Base-by-base conservation (phyloP, 805 yeast genomes). In the Grigorovia transvaalensis region DNA sequence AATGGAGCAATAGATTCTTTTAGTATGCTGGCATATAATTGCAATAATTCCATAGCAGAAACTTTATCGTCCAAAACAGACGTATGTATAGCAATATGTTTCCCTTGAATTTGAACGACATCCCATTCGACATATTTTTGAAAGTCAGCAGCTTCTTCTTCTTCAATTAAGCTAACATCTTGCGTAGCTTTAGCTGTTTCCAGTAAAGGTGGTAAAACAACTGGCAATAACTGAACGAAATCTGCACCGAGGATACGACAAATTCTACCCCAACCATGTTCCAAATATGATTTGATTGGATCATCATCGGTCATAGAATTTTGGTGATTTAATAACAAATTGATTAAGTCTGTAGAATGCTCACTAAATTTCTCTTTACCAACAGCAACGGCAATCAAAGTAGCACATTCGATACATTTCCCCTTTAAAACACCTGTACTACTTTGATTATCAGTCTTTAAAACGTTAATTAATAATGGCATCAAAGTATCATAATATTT, bases 231-330 rank as follows among this genome's bases (percentile, higher is more conserved):
- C 13, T 96, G 96, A 54, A 88, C 69, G 65, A 93, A 93, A 46
- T 88, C 96, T 54, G 76, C 77, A 23, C 96, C 96, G 43, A 91
- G 74, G 49, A 91, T 80, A 58, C 85, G 78, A 65, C 99, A 93
- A 46, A 93, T 77, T 62, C 98, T 81, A 51, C 93, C 88, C 99
- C 99, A 93, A 46, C 95, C 96, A 65, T 88, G 96, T 59, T 88
- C 95, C 57, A 93, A 74, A 60, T 88, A 90, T 47, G 87, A 78
- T 59, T 80, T 85, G 17, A 93, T 84, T 15, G 96, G 95, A 64
- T 90, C 97, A 49, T 72, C 82, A 52, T 76, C 79, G 33, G 72
- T 64, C 4, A 74, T 71, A 29, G 74, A 68, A 51, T 75, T 74
- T 71, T 93, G 98, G 55, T 90, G 82, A 27, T 74, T 71, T 15